Base-by-base conservation (phyloP, 495 filamentous ascomycete genomes). In the Penicillium canescens region DNA sequence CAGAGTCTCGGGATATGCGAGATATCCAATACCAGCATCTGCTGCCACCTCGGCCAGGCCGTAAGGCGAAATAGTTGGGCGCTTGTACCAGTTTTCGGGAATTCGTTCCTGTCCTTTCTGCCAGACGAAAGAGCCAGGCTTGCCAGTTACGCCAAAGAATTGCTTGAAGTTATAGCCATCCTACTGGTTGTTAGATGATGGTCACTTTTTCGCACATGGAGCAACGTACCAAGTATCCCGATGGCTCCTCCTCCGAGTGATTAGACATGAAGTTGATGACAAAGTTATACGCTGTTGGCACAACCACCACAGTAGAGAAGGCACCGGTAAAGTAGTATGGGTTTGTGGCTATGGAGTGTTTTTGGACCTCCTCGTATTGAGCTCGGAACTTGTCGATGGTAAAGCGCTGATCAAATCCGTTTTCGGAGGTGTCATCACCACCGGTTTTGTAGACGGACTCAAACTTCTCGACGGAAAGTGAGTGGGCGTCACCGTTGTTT, bases 51-150 rank as follows among this genome's bases (percentile, higher is more conserved):
- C 40, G 23, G 57, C 46, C 9, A 57, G 41, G 13, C 52, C 53
- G 50, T 73, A 59, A 8, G 52, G 52, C 9, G 52, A 40, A 42
- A 65, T 66, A 5, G 52, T 46, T 36, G 67, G 51, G 16, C 78
- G 71, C 16, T 69, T 71, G 57, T 82, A 82, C 78, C 76, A 82
- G 50, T 83, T 83, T 31, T 79, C 64, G 3, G 82, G 82, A 24
- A 79, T 73, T 10, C 58, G 58, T 44, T 80, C 77, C 34, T 75
- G 58, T 12, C 77, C 77, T 21, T 62, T 54, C 6, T 48, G 67
- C 52, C 52, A 55, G 35, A 47, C 36, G 44, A 55, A 55, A 6
- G 44, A 49, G 23, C 26, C 52, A 42, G 44, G 52, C n/a, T 13
- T n/a, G 16, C 44, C 44, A 10, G 37, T 28, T 3, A 55, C 31